Conservation (phyloP, 257 asterid genomes). For the Solanum corneliomulleri region DNA sequence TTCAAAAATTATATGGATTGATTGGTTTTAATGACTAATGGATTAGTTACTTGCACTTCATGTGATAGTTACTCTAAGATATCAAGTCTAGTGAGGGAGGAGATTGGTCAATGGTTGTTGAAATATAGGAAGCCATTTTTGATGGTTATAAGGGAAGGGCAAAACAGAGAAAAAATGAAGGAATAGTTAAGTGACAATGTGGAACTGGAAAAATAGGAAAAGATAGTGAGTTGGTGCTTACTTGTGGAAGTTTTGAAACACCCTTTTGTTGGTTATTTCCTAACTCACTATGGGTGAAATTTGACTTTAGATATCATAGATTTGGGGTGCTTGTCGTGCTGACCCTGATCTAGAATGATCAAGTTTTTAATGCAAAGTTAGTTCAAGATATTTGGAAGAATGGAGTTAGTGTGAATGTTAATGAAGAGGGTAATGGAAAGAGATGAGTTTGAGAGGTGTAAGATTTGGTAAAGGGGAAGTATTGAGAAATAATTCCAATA, state of each 20-base stretch:
- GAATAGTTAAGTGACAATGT: slow-evolving; percentile 2
- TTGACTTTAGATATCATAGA: background rate
- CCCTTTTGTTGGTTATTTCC: too few relatives aligned
- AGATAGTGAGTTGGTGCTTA: slow-evolving; percentile 13
- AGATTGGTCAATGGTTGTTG: too few relatives aligned
- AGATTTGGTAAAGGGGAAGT: background rate
- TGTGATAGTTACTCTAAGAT: too few relatives aligned
- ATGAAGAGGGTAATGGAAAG: background rate
- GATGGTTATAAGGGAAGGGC: too few relatives aligned
- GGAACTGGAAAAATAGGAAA: slow-evolving; percentile 3
- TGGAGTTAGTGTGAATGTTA: background rate
- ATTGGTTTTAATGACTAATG: too few relatives aligned
- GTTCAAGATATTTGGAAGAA: background rate
- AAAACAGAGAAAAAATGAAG: background rate
- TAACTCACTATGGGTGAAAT: slow-evolving; percentile 33
- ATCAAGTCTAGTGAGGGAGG: too few relatives aligned
- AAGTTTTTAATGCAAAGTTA: background rate
- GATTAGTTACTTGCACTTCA: too few relatives aligned
- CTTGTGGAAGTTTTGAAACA: background rate
- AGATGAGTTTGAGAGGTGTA: background rate
- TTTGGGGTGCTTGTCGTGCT: background rate
- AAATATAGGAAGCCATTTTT: too few relatives aligned
- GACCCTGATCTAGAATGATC: background rate
- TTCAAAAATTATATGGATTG: too few relatives aligned
- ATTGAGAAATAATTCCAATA: background rate